These are phyloP conservation scores for Ceratobasidium sp. DNA, from an alignment of 1,284 basidiomycete genomes.

Conservation along the genomic window DNA sequence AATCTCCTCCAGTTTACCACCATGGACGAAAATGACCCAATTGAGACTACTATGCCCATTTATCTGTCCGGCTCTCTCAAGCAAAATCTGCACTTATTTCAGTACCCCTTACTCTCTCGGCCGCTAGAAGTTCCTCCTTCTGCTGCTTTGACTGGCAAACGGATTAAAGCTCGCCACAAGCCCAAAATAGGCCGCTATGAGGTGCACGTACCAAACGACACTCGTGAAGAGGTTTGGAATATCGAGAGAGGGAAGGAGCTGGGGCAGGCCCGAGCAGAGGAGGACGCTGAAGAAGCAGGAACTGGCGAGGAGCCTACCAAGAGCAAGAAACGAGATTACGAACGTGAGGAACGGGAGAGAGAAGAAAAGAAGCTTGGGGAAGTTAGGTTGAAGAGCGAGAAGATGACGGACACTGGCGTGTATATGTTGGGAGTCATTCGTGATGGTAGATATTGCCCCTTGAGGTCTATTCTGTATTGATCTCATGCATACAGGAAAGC, in stretches of 20 bases:
- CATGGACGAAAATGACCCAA: constrained; percentile 43
- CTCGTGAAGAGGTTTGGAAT: constrained; percentile 81
- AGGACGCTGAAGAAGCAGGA: constrained; percentile 65
- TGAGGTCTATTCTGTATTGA: constrained; percentile 30
- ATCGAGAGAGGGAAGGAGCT: constrained; percentile 69
- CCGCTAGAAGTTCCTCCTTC: constrained; percentile 79
- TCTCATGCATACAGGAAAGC: constrained; percentile 60
- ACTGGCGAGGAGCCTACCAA: constrained; percentile 23
- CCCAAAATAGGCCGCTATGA: constrained; percentile 69
- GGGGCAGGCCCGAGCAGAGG: constrained; percentile 70
- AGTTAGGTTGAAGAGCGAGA: constrained; percentile 75
- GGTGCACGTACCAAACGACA: constrained; percentile 79
- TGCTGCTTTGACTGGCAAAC: constrained; percentile 73
- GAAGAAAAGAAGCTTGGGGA: constrained; percentile 62
- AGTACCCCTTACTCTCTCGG: constrained; percentile 77
- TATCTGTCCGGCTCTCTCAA: constrained; percentile 69
- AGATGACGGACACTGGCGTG: constrained; percentile 67
- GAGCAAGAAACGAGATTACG: constrained; percentile 43
- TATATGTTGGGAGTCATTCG: constrained; percentile 79
- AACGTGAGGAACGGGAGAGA: constrained; percentile 33
- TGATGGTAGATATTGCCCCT: constrained; percentile 62
- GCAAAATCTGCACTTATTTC: constrained; percentile 76
- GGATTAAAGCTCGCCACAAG: constrained; percentile 76
- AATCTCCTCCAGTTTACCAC: not conserved
- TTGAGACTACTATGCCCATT: constrained; percentile 63